These are phyloP conservation scores for Colletotrichum endophyticum DNA, from an alignment of 2,329 filamentous ascomycete genomes.

Conservation along the genomic window DNA sequence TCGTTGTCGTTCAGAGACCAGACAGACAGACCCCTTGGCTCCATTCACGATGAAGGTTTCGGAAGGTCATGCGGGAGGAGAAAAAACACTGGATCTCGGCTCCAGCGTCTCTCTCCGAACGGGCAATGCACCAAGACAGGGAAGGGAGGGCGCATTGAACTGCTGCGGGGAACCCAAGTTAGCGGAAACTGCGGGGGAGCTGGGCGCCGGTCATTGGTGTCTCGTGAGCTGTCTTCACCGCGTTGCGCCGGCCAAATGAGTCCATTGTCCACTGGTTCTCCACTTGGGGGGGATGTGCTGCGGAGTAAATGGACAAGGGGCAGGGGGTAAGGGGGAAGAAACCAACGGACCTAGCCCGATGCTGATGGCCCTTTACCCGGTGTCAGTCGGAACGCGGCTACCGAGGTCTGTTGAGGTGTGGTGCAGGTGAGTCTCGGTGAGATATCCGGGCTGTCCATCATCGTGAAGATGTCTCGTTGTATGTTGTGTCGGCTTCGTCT, in stretches of 20 bases:
- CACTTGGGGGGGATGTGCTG: background rate
- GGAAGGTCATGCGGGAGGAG: constrained; percentile 5
- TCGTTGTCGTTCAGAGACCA: background rate
- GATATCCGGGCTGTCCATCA: background rate
- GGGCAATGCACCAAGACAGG: background rate
- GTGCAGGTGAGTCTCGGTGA: background rate
- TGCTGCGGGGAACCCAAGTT: constrained; percentile 12
- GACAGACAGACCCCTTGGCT: background rate
- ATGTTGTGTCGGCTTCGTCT: background rate
- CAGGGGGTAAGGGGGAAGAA: background rate
- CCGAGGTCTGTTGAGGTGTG: background rate
- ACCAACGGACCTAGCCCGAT: background rate
- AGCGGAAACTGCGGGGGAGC: constrained; percentile 7
- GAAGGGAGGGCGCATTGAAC: background rate
- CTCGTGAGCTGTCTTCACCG: background rate
- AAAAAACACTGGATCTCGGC: background rate
- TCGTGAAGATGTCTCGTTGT: fast-evolving
- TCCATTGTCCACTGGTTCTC: background rate
- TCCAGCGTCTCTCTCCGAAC: background rate
- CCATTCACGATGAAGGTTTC: background rate
- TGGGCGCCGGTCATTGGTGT: background rate
- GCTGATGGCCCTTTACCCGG: background rate
- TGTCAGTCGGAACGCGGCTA: background rate
- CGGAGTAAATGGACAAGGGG: background rate
- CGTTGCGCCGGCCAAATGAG: background rate